These are phyloP conservation scores for Mucor sp. DNA, from an alignment of 371 early-diverging fungal genomes.

Conservation along the genomic window DNA sequence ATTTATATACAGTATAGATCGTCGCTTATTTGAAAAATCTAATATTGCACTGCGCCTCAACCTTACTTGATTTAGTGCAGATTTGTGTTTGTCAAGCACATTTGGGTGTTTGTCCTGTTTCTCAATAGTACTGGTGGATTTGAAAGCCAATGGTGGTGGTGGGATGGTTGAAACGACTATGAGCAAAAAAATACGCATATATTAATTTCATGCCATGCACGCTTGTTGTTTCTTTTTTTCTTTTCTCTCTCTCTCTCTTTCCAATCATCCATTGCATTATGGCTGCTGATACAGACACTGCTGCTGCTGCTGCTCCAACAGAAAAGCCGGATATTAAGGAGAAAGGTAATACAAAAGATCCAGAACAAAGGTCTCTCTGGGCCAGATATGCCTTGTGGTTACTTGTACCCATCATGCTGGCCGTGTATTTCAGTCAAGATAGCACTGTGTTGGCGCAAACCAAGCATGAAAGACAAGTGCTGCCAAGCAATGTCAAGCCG, in stretches of 20 bases:
- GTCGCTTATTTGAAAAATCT: not conserved
- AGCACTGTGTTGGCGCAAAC: slow-evolving; percentile 8
- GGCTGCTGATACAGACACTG: not conserved
- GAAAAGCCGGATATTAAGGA: slow-evolving; percentile 4
- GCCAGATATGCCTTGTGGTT: slow-evolving; percentile 14
- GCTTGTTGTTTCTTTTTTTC: not conserved
- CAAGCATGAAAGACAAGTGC: slow-evolving; percentile 54
- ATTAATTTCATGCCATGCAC: not conserved
- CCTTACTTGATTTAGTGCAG: slow-evolving; percentile 2
- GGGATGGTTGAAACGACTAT: not conserved
- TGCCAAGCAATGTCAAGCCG: slow-evolving; percentile 76
- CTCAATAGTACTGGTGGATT: not conserved
- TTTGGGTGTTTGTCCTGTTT: too few relatives aligned
- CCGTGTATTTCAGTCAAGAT: slow-evolving; percentile 15
- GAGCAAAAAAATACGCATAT: not conserved
- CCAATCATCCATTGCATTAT: not conserved
- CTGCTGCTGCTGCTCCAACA: not conserved
- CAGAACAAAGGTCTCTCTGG: slow-evolving; percentile 10
- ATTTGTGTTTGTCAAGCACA: not conserved
- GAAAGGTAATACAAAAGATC: slow-evolving; percentile 3
- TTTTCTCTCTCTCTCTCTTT: not conserved
- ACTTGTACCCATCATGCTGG: slow-evolving; percentile 17
- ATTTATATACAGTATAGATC: not conserved
- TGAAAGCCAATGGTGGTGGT: not conserved
- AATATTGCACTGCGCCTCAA: slow-evolving; percentile 1